Evolutionary conservation across 495 filamentous ascomycete species (phyloP), one percentile per base, ranked within the genome.

Genomic region (Penicillium subrubescens): DNA sequence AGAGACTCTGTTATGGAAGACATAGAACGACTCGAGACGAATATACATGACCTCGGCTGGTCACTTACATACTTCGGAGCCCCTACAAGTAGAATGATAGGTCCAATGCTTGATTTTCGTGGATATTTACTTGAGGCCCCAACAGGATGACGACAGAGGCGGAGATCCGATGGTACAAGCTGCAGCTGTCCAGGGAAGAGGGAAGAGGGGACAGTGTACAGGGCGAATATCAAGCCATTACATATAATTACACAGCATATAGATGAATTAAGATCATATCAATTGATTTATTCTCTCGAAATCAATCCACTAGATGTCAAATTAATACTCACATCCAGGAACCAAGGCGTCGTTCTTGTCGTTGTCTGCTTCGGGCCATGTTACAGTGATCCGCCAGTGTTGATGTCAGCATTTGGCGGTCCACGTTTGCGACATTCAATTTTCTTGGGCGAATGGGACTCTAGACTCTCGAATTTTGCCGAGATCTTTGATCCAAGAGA

Each of bases 141-240:
- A 46, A 60, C 25, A 59, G 57, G 46, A 72, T 72, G 70, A 72
- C 70, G 70, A 72, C 70, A 72, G 67, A 64, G 70, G 70, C 68
- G 63, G 65, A 48, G 53, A 21, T 31, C 34, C 50, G 46, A 31
- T 31, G 48, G 57, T 21, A 33, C 21, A 53, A 41, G 29, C 52
- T 62, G 59, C 60, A 62, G 64, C 60, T 57, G 48, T 8, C 44
- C 21, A 23, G 44, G 19, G 44, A 23, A 12, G 21, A 5, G 43
- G 0, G 6, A 2, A 3, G 8, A 7, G n/a, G n/a, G n/a, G n/a
- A n/a, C n/a, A n/a, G n/a, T 2, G 2, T 23, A 1, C 5, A 48
- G 3, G 8, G 44, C 21, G 21, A 23, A 17, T 15, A 41, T 41
- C 1, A 4, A 46, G 39, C 14, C 15, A 43, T 43, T 43, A 15